A percentile compares a stretch with the other conserved stretches of the same genome.
These are phyloP conservation scores for Cetraspora pellucida DNA, from an alignment of 192 early-diverging fungal genomes.

Conservation along the genomic window DNA sequence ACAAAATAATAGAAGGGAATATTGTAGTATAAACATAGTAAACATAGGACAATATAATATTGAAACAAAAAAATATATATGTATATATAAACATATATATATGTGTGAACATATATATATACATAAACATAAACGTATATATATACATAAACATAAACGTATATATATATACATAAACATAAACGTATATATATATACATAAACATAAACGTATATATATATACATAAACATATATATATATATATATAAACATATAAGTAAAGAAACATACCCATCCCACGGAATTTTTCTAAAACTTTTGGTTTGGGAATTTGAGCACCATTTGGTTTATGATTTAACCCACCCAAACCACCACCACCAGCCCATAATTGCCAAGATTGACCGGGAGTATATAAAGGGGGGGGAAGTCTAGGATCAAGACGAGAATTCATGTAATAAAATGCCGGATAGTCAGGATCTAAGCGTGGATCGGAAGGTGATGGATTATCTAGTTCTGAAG, in stretches of 20 bases:
- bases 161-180: no score
- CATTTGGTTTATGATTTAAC: constrained; percentile 30
- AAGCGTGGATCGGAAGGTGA: constrained; percentile 54
- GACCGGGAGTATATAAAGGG: constrained; percentile 63
- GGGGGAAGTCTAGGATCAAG: constrained; percentile 64
- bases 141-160: no score
- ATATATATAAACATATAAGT: neutral
- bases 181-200: no score
- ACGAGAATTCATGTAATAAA: constrained; percentile 58
- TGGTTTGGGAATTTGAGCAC: constrained; percentile 20
- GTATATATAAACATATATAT: no score
- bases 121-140: no score
- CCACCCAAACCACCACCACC: constrained; percentile 40
- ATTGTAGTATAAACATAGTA: no score
- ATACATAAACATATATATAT: no score
- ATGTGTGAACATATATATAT: no score
- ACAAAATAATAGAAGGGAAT: no score
- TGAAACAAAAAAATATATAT: no score
- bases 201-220: no score
- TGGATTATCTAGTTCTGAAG: constrained; percentile 45
- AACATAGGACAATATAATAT: no score
- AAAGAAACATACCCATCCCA: constrained; percentile 30
- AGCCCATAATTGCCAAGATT: constrained; percentile 67
- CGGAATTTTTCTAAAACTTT: constrained; percentile 33
- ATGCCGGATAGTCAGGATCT: constrained; percentile 69